A percentile compares a stretch with the other conserved stretches of the same genome.
Evolutionary conservation across 768 basidiomycete genomes (phyloP).

Genomic region (Psilocybe azurescens): DNA sequence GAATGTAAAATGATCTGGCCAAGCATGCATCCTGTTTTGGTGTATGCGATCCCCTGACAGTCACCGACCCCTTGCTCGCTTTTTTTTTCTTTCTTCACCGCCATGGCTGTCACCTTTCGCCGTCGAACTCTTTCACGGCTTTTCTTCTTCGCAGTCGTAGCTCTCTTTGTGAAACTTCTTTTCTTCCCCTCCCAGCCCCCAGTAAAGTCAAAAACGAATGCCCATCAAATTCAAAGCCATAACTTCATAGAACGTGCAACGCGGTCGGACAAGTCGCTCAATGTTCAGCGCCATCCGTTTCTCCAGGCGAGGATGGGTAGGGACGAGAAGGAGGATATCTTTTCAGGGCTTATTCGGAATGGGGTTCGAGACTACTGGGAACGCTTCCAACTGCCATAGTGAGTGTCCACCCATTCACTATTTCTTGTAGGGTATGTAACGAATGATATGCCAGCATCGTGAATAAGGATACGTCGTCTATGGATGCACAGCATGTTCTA

Average conservation of each 20-base stretch:
- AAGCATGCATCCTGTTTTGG: constrained; percentile 16
- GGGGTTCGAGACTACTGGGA: constrained; percentile 92
- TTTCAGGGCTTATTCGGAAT: constrained; percentile 73
- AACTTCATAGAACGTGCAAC: constrained; percentile 62
- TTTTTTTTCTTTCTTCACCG: constrained; percentile 5
- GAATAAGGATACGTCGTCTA: constrained; percentile 82
- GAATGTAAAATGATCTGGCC: constrained; percentile 4
- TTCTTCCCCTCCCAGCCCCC: constrained; percentile 39
- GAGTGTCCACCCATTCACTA: constrained; percentile 34
- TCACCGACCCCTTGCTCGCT: constrained; percentile 1
- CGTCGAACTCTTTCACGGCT: constrained; percentile 53
- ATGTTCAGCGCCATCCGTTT: constrained; percentile 88
- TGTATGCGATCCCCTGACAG: constrained; percentile 1
- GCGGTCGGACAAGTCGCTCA: constrained; percentile 75
- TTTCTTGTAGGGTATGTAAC: neutral
- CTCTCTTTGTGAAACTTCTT: constrained; percentile 42
- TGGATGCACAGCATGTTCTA: constrained; percentile 90
- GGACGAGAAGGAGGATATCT: constrained; percentile 82
- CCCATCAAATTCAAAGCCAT: constrained; percentile 52
- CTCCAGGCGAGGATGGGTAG: constrained; percentile 88
- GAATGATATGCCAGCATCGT: constrained; percentile 52
- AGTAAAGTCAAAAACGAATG: constrained; percentile 30
- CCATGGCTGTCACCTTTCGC: constrained; percentile 50
- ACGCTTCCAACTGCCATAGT: constrained; percentile 92
- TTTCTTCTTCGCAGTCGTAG: constrained; percentile 36